Evolutionary conservation across 192 early-diverging fungal species (phyloP), one percentile per base, ranked within the genome.

Genomic region (Allomyces arbusculus): DNA sequence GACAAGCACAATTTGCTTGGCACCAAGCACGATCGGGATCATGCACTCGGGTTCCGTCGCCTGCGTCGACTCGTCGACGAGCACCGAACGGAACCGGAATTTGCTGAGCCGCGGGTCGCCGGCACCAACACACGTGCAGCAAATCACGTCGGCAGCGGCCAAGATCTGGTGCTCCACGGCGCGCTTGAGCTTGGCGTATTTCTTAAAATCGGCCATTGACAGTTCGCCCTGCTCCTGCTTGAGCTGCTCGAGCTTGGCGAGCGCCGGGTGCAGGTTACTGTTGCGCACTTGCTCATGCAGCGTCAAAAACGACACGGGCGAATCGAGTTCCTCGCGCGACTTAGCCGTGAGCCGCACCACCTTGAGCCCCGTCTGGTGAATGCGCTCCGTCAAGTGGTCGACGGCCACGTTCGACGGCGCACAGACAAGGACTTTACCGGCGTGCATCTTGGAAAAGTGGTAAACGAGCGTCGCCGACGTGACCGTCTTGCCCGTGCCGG

Each of bases 331-430:
- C 71, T 99, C 94, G 24, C 96, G 83, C 19, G 83, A 89, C 67
- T 91, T 91, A 9, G 96, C 94, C 22, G 91, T 86, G 62, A 99
- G 82, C 20, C 96, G 87, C 24, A 97, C 96, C 19, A 95, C 91
- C 62, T 92, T 92, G 25, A 99, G 78, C 1, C 93, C 91, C 1
- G 94, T 97, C 24, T 79, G 81, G 72, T 97, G 90, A 65, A 99
- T 92, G 73, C 96, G 96, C 69, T 92, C 92, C 0, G 96, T 91
- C 67, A 99, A 74, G 73, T 99, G 96, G 76, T 99, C 95, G 1
- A 99, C 96, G 28, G 96, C 96, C 7, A 99, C 94, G 72, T 99
- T 99, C 72, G 89, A 91, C n/a, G 96, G 94, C 0, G 96, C 96
- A 69, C 91, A 94, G 0, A 99, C 96, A 61, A 99, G 76, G n/a